Evolutionary conservation across 176 grass and related monocot genomes (phyloP), one percentile per base, ranked within the genome.

Genomic region (Musa acuminata): DNA sequence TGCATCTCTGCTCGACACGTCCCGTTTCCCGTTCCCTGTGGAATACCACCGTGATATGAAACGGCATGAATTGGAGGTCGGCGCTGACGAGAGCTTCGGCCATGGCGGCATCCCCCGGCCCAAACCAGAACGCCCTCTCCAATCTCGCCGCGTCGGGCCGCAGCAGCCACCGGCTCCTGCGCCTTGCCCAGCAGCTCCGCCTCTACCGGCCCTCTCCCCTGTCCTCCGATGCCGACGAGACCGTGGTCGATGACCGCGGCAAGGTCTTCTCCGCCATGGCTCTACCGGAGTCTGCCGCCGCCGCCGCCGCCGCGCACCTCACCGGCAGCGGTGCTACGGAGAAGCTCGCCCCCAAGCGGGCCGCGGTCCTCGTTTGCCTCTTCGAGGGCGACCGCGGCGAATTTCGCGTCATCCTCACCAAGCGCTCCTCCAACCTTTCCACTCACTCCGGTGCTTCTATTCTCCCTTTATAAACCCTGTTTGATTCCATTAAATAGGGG

Each of bases 351-450:
- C 65, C 76, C 54, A 79, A 72, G 64, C 78, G 50, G 24, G 90
- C 93, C 72, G 83, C 93, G 55, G 87, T 96, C 68, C 89, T 96
- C 51, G 73, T 96, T 52, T 96, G 93, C 75, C 85, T 96, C 73
- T 92, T 96, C 77, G 89, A 97, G 79, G 93, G 86, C 11, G 66
- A 81, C 1, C 59, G 11, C 21, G 85, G 82, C 52, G 87, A 86
- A 55, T 80, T 85, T 22, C 87, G 93, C 25, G 93, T 97, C 55
- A 74, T 97, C 70, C 87, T 97, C 77, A 97, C 93, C 49, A 92
- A 92, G 77, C 89, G 93, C 51, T 87, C 93, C 16, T 84, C 93
- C 52, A 85, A 89, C 73, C 89, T 97, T 62, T 81, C 80, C 72
- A 74, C 85, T 64, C 90, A 97, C 79, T 92, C 93, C 12, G 92